phyloP scores from a whole-genome alignment of 108 stramenopile genomes.

The Ochromonas danica region DNA sequence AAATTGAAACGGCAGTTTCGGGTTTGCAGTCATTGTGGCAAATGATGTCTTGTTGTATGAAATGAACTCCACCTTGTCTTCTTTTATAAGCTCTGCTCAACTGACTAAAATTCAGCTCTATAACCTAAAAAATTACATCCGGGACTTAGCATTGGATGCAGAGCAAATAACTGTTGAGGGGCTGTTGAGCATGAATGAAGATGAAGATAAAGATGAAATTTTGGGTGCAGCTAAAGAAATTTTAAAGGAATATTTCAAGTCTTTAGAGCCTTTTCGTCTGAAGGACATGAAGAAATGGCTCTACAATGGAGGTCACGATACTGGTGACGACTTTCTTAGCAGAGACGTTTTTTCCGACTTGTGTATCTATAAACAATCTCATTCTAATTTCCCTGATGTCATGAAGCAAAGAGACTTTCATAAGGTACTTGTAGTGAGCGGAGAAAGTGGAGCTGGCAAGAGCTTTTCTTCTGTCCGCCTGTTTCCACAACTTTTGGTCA shows the following conservation, averaged over 20 bases:
- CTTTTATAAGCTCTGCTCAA: no score
- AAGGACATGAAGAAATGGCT: neutral
- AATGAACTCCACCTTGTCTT: no score
- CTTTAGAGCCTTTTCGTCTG: neutral
- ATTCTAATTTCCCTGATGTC: neutral
- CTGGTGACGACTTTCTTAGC: neutral
- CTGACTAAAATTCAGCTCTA: no score
- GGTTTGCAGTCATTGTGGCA: no score
- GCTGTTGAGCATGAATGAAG: neutral
- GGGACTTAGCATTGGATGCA: neutral
- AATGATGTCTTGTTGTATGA: no score
- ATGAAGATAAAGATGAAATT: neutral
- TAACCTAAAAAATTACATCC: no score
- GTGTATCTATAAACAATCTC: neutral
- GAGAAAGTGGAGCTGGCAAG: neutral
- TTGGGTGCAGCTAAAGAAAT: slow-evolving; percentile 6
- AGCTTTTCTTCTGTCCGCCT: slow-evolving; percentile 5
- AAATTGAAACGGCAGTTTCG: no score
- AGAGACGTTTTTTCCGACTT: neutral
- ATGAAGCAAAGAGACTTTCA: slow-evolving; percentile 5
- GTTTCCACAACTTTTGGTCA: neutral
- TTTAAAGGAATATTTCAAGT: neutral
- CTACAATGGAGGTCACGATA: slow-evolving; percentile 5
- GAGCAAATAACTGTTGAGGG: neutral
- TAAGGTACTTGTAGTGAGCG: slow-evolving; percentile 1